These are phyloP conservation scores for Stromatinia cepivora DNA, from an alignment of 2,329 filamentous ascomycete genomes.

Conservation along the genomic window DNA sequence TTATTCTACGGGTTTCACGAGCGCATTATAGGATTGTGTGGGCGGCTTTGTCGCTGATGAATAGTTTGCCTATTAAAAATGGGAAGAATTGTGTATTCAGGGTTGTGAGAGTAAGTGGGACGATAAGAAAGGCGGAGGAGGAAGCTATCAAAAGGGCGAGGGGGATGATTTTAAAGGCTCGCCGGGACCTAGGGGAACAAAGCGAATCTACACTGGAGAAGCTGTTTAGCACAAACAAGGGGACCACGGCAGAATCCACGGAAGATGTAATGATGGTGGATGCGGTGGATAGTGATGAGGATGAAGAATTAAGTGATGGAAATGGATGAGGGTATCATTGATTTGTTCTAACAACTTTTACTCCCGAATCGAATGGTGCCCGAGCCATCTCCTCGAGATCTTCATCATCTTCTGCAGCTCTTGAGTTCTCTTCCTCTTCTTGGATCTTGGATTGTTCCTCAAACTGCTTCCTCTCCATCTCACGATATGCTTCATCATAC, in stretches of 20 bases:
- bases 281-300: slow-evolving; percentile 50
- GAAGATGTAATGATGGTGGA: slow-evolving; percentile 48
- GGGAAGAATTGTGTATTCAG: slow-evolving; percentile 73
- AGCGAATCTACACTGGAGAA: slow-evolving; percentile 43
- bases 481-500: slow-evolving; percentile 64
- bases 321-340: slow-evolving; percentile 49
- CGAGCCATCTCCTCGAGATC: slow-evolving; percentile 30
- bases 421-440: slow-evolving; percentile 43
- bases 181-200: slow-evolving; percentile 50
- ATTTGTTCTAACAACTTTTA: slow-evolving; percentile 68
- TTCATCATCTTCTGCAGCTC: slow-evolving; percentile 36
- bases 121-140: slow-evolving; percentile 88
- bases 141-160: slow-evolving; percentile 81
- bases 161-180: slow-evolving; percentile 66
- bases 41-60: slow-evolving; percentile 83
- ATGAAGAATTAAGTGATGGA: slow-evolving; percentile 48
- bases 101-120: slow-evolving; percentile 86
- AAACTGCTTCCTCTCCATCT: slow-evolving; percentile 65
- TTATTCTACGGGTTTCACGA: slow-evolving; percentile 82
- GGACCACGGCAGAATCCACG: slow-evolving; percentile 36
- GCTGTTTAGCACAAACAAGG: slow-evolving; percentile 43
- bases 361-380: slow-evolving; percentile 35
- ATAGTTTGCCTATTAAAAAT: slow-evolving; percentile 58
- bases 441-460: slow-evolving; percentile 68
- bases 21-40: slow-evolving; percentile 85